Conservation (phyloP, 192 early-diverging fungal genomes). For the Backusella westeae region DNA sequence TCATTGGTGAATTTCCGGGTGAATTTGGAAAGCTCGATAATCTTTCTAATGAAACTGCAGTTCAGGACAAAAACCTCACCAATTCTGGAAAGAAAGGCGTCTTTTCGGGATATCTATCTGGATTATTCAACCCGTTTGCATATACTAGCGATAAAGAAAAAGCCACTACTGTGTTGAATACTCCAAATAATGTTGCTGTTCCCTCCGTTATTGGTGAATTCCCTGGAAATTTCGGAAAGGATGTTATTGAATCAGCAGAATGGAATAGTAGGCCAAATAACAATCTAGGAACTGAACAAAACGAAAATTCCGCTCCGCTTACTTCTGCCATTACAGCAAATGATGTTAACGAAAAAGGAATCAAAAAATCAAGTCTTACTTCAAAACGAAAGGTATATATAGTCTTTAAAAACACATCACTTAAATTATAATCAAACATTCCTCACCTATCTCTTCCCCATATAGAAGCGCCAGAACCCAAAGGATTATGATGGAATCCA, state of each 20-base stretch:
- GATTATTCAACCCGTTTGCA: neutral
- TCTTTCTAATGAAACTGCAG: neutral
- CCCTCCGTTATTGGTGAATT: neutral
- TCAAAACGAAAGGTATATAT: neutral
- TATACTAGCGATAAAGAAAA: too few species aligned
- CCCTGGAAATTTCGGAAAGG: neutral
- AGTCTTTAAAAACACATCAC: neutral
- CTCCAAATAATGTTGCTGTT: too few species aligned
- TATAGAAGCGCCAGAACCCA: neutral
- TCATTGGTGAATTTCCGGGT: too few species aligned
- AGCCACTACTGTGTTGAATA: too few species aligned
- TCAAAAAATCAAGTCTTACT: neutral
- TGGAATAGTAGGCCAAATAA: neutral
- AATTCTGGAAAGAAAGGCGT: neutral
- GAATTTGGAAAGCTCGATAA: too few species aligned
- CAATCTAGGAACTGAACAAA: neutral
- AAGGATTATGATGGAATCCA: neutral
- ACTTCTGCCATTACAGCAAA: neutral
- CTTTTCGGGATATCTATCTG: neutral
- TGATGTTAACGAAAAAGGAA: neutral
- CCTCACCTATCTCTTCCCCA: neutral
- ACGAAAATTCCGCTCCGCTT: neutral
- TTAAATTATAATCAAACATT: neutral
- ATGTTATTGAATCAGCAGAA: neutral
- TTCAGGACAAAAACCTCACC: neutral